phyloP scores from a whole-genome alignment of 2,329 filamentous ascomycete genomes.

The Scytalidium sp. region DNA sequence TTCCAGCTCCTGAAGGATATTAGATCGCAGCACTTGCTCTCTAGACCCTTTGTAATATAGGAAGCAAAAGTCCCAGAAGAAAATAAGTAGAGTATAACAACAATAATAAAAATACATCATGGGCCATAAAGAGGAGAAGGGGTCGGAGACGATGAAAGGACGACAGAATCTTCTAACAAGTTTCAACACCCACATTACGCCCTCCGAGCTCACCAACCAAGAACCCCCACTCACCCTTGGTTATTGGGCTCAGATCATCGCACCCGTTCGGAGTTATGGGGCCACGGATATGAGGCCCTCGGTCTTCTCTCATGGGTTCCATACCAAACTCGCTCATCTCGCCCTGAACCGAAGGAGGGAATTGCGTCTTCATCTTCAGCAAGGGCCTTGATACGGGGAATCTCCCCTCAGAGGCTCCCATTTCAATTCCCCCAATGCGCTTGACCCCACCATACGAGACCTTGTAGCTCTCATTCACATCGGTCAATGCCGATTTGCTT shows the following conservation, averaged over 20 bases:
- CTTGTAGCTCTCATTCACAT: conserved; percentile 55
- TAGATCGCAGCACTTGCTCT: conserved; percentile 30
- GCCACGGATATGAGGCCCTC: conserved; percentile 34
- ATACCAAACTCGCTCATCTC: background rate
- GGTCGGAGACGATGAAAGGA: background rate
- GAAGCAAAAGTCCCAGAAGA: background rate
- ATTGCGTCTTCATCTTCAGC: conserved; percentile 13
- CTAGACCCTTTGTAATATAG: conserved; percentile 8
- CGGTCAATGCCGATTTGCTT: conserved; percentile 44
- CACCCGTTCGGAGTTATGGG: conserved; percentile 57
- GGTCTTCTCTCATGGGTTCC: conserved; percentile 14
- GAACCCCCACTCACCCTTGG: conserved; percentile 61
- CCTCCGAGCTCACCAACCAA: conserved; percentile 38
- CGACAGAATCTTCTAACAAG: conserved; percentile 33
- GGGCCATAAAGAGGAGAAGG: background rate
- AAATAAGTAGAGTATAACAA: background rate
- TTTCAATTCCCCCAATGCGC: conserved; percentile 42
- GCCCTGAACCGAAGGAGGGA: background rate
- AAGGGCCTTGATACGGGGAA: background rate
- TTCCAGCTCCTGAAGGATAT: conserved; percentile 1
- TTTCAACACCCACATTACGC: conserved; percentile 49
- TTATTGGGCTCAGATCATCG: conserved; percentile 61
- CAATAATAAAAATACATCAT: background rate
- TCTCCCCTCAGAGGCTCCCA: conserved; percentile 2
- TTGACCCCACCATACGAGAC: conserved; percentile 51